Evolutionary conservation across 2,329 filamentous ascomycete species (phyloP).

Genomic region (Scytalidium sp.): DNA sequence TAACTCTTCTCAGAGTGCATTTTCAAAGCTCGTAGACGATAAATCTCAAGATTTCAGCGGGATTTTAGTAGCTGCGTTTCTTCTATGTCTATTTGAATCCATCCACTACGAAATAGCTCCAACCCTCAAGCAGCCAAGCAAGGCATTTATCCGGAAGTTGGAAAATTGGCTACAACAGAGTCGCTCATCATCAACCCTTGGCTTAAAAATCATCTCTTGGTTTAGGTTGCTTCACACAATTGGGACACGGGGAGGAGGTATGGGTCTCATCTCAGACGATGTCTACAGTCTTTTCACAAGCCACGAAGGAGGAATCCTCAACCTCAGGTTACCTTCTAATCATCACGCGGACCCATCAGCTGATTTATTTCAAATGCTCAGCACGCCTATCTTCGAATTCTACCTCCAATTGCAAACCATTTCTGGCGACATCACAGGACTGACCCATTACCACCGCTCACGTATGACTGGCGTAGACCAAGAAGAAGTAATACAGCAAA

Average conservation of each 20-base stretch:
- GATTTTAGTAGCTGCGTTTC: conserved; percentile 6
- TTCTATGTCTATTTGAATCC: conserved; percentile 15
- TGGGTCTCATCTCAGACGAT: conserved; percentile 7
- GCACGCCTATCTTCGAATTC: conserved; percentile 16
- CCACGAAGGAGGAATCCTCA: background rate
- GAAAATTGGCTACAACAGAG: background rate
- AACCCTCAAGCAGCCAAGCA: conserved; percentile 6
- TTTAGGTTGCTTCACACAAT: conserved; percentile 13
- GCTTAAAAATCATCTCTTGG: conserved; percentile 11
- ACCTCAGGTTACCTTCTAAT: background rate
- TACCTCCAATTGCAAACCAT: conserved; percentile 19
- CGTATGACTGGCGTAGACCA: conserved; percentile 19
- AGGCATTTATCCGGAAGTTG: conserved; percentile 5
- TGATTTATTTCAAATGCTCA: conserved; percentile 12
- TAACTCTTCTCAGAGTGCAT: background rate
- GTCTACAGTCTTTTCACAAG: conserved; percentile 5
- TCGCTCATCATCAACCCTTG: conserved; percentile 1
- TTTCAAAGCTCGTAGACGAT: background rate
- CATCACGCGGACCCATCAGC: background rate
- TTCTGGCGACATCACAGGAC: conserved; percentile 13
- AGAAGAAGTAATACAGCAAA: conserved; percentile 17
- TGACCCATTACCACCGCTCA: conserved; percentile 23
- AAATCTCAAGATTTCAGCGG: conserved; percentile 4
- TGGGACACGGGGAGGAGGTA: conserved; percentile 13
- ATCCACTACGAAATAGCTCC: conserved; percentile 6